Percentiles rank a stretch among this genome's conserved stretches.
phyloP scores from a whole-genome alignment of 148 eudicot genomes.

The Silene conica region DNA sequence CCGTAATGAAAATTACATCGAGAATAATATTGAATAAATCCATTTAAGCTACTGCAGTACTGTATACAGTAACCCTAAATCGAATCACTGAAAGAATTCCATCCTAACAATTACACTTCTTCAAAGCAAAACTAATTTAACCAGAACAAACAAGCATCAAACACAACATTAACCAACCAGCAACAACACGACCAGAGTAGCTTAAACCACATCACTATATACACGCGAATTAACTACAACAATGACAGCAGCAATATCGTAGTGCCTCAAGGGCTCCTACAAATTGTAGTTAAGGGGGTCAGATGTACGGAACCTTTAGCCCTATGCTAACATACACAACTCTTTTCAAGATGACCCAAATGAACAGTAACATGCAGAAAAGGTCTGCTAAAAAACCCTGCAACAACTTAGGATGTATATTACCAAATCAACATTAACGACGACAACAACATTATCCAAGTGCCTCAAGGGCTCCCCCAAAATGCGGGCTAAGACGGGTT shows the following conservation, averaged over 20 bases:
- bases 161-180: background rate
- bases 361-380: background rate
- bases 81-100: too few species aligned
- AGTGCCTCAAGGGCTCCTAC: background rate
- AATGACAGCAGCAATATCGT: background rate
- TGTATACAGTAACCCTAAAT: too few species aligned
- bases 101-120: too few species aligned
- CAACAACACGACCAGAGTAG: background rate
- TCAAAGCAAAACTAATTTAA: too few species aligned
- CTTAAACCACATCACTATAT: background rate
- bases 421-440: too few species aligned
- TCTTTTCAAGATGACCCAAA: background rate
- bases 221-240: background rate
- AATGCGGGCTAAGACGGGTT: too few species aligned
- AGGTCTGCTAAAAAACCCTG: too few species aligned
- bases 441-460: background rate
- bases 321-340: background rate
- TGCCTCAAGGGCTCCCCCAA: background rate
- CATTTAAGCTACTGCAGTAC: too few species aligned
- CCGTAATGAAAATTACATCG: too few species aligned
- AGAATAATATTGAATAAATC: too few species aligned
- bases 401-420: too few species aligned
- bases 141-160: background rate
- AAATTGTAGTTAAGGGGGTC: background rate
- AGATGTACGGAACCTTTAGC: background rate